These are phyloP conservation scores for Wickerhamiella alocasiicola DNA, from an alignment of 805 yeast species.

Conservation along the genomic window DNA sequence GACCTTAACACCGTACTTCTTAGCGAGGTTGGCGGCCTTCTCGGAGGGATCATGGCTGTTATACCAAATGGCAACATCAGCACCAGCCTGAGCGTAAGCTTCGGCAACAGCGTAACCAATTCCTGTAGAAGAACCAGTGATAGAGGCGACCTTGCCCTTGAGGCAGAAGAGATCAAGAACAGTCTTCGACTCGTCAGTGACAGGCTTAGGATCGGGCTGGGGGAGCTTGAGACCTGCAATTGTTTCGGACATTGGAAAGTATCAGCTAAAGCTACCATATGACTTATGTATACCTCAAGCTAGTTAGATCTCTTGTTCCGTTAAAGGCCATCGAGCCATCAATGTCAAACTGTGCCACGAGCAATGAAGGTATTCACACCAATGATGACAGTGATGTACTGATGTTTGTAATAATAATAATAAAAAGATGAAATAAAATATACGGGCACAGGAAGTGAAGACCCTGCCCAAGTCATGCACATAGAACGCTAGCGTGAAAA, in stretches of 20 bases:
- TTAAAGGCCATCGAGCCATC: too few species aligned
- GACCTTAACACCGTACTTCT: slow-evolving; percentile 46
- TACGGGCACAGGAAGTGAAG: too few species aligned
- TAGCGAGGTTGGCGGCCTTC: slow-evolving; percentile 43
- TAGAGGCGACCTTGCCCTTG: slow-evolving; percentile 67
- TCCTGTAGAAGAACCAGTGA: slow-evolving; percentile 76
- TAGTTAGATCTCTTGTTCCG: too few species aligned
- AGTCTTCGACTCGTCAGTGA: slow-evolving; percentile 13
- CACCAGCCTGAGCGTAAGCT: slow-evolving; percentile 80
- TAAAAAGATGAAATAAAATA: too few species aligned
- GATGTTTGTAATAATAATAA: too few species aligned
- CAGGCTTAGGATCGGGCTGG: slow-evolving; percentile 17
- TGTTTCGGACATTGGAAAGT: slow-evolving; percentile 11
- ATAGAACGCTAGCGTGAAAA: too few species aligned
- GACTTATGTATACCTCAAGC: too few species aligned
- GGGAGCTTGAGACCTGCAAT: slow-evolving; percentile 14
- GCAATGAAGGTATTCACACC: too few species aligned
- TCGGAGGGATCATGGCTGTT: slow-evolving; percentile 52
- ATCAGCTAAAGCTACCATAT: too few species aligned
- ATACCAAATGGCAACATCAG: slow-evolving; percentile 63
- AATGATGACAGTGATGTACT: too few species aligned
- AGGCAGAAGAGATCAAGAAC: slow-evolving; percentile 21
- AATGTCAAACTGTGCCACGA: too few species aligned
- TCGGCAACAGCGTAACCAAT: slow-evolving; percentile 75
- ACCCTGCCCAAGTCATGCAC: too few species aligned